These are phyloP conservation scores for Glonium stellatum DNA, from an alignment of 495 filamentous ascomycete genomes.

Conservation along the genomic window DNA sequence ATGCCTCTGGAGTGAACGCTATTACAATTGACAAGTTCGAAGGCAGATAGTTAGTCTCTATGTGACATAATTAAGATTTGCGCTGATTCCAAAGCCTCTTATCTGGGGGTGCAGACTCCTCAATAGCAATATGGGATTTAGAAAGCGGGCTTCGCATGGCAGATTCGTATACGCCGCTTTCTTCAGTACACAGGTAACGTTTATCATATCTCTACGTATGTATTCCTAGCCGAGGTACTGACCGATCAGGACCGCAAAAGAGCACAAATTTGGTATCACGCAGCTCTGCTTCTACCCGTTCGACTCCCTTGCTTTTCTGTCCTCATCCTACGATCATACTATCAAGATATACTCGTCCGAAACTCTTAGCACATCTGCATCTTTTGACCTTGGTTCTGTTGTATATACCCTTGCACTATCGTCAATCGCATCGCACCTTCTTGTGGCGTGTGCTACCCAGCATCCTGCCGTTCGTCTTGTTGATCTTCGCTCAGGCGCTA, in stretches of 20 bases:
- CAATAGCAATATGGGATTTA: slow-evolving; percentile 78
- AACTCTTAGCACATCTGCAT: slow-evolving; percentile 50
- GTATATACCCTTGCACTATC: slow-evolving; percentile 72
- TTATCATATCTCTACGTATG: slow-evolving; percentile 19
- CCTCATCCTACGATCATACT: slow-evolving; percentile 75
- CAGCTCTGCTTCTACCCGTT: slow-evolving; percentile 85
- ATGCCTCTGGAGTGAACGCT: slow-evolving; percentile 68
- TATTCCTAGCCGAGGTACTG: not conserved
- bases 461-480: slow-evolving; percentile 72
- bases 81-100: slow-evolving; percentile 50
- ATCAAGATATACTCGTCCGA: slow-evolving; percentile 72
- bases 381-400: slow-evolving; percentile 64
- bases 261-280: slow-evolving; percentile 74
- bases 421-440: slow-evolving; percentile 60
- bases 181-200: slow-evolving; percentile 37
- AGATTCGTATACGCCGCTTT: slow-evolving; percentile 46
- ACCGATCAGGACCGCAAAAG: slow-evolving; percentile 33
- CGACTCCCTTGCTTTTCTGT: slow-evolving; percentile 70
- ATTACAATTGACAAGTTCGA: slow-evolving; percentile 71
- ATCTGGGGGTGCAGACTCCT: slow-evolving; percentile 74
- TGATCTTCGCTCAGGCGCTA: slow-evolving; percentile 70
- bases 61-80: too few species aligned
- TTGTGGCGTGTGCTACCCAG: slow-evolving; percentile 79
- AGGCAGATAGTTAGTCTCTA: slow-evolving; percentile 57
- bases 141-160: slow-evolving; percentile 41